These are phyloP conservation scores for Zygosaccharomyces pseudorouxii DNA, from an alignment of 805 yeast species.

Conservation along the genomic window DNA sequence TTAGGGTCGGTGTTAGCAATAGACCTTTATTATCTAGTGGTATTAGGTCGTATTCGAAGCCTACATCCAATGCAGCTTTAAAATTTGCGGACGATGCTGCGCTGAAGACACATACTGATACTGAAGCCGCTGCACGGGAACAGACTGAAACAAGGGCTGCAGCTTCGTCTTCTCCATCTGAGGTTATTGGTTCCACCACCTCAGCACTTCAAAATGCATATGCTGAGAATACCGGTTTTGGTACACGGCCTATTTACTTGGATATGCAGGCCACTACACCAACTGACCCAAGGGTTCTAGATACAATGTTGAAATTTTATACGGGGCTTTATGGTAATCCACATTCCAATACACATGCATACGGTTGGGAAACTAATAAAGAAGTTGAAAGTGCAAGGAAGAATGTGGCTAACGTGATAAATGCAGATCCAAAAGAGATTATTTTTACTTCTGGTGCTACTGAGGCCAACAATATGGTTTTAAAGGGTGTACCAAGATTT, in stretches of 20 bases:
- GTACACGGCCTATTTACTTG: conserved; percentile 86
- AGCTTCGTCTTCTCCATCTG: conserved; percentile 14
- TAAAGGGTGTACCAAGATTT: conserved; percentile 94
- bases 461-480: conserved; percentile 89
- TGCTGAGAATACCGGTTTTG: conserved; percentile 42
- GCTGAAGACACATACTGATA: conserved; percentile 34
- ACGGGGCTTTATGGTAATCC: conserved; percentile 98
- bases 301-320: conserved; percentile 75
- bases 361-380: conserved; percentile 97
- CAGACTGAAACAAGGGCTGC: conserved; percentile 24
- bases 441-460: conserved; percentile 98
- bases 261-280: conserved; percentile 99
- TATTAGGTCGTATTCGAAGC: conserved; percentile 11
- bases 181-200: conserved; percentile 26
- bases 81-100: conserved; percentile 26
- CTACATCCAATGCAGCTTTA: conserved; percentile 28
- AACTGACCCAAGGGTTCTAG: conserved; percentile 92
- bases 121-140: conserved; percentile 31
- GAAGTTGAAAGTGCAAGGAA: conserved; percentile 85
- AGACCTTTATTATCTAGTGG: not conserved
- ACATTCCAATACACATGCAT: conserved; percentile 92
- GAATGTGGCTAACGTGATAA: conserved; percentile 75
- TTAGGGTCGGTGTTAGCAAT: not conserved
- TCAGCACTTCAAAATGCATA: conserved; percentile 39
- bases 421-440: conserved; percentile 95